These are phyloP conservation scores for Boletus austroedulis DNA, from an alignment of 1,284 basidiomycete species.

Conservation along the genomic window DNA sequence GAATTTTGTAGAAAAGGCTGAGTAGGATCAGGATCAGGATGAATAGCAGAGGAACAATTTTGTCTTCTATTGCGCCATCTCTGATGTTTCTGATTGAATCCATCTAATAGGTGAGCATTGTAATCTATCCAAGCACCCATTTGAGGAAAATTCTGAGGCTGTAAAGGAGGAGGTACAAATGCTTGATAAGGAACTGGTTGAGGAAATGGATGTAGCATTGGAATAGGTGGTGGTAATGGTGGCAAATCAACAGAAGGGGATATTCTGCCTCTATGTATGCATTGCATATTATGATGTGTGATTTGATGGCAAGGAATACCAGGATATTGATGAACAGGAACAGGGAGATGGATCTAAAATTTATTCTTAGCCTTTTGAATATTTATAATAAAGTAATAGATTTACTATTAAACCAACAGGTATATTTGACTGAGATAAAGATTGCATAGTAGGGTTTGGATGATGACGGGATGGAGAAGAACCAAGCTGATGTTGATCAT, in stretches of 20 bases:
- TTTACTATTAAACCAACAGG: neutral
- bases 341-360: neutral
- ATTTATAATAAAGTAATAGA: neutral
- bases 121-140: neutral
- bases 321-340: constrained; percentile 7
- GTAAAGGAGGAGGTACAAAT: neutral
- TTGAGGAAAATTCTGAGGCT: neutral
- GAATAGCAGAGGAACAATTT: neutral
- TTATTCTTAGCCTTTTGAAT: neutral
- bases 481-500: too few relatives aligned
- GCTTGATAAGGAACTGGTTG: neutral
- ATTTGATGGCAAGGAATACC: neutral
- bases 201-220: neutral
- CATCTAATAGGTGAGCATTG: neutral
- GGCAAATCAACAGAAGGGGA: neutral
- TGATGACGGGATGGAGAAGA: too few relatives aligned
- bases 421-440: neutral
- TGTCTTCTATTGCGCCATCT: neutral
- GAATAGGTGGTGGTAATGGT: neutral
- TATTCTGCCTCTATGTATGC: neutral
- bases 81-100: neutral
- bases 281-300: neutral
- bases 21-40: neutral
- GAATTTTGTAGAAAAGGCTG: neutral
- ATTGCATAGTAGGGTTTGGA: too few relatives aligned